Evolutionary conservation across 106 monocot genomes (phyloP).

Genomic region (Dioscorea dumetorum): DNA sequence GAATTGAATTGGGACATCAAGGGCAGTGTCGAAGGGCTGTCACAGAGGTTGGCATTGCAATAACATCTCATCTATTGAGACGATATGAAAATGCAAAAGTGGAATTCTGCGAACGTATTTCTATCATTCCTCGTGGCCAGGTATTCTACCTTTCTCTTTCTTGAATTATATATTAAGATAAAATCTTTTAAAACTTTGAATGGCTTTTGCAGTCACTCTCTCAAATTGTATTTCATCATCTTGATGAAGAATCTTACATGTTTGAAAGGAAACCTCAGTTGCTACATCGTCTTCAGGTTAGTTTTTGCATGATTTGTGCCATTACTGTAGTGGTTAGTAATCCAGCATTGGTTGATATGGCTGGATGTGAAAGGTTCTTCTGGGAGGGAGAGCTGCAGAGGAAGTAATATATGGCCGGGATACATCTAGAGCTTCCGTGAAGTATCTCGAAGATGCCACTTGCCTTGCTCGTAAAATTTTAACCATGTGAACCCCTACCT

Average conservation of each 20-base stretch:
- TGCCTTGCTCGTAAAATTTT: conserved; percentile 86
- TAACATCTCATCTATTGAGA: conserved; percentile 77
- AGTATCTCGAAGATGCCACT: conserved; percentile 77
- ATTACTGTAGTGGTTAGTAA: too few relatives aligned
- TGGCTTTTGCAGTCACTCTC: conserved; percentile 56
- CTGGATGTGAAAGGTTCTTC: conserved; percentile 37
- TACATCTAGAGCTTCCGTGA: conserved; percentile 73
- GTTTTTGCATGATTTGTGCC: too few relatives aligned
- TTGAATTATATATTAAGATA: not conserved
- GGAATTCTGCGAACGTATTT: conserved; percentile 75
- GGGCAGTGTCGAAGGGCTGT: conserved; percentile 71
- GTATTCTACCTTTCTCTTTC: conserved; percentile 11
- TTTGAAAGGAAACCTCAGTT: conserved; percentile 76
- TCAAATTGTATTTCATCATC: conserved; percentile 77
- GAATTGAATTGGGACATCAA: conserved; percentile 76
- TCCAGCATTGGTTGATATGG: not conserved
- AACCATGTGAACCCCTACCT: conserved; percentile 34
- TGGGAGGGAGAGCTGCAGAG: conserved; percentile 86
- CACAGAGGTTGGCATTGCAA: conserved; percentile 67
- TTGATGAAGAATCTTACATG: conserved; percentile 80
- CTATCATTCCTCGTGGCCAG: conserved; percentile 80
- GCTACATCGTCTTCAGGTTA: conserved; percentile 80
- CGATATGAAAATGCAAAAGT: conserved; percentile 77
- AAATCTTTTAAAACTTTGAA: not conserved
- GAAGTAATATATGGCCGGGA: conserved; percentile 73